Conservation (phyloP, 2,329 filamentous ascomycete species). For the Exserohilum turcica region DNA sequence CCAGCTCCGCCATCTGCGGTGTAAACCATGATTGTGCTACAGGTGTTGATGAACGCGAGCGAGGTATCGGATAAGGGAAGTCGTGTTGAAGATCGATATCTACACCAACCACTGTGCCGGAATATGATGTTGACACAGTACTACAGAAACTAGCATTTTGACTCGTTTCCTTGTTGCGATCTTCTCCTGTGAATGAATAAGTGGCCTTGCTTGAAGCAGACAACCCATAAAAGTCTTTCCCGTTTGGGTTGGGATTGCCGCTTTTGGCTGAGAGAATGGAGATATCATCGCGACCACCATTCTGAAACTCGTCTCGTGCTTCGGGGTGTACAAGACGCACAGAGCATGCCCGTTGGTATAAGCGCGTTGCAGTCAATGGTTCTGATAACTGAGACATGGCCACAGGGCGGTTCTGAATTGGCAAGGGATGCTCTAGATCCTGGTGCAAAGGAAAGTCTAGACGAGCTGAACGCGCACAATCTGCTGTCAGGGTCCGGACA, state of each 20-base stretch:
- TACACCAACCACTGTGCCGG: slow-evolving; percentile 42
- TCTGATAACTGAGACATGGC: slow-evolving; percentile 17
- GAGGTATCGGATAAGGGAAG: slow-evolving; percentile 12
- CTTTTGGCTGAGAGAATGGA: slow-evolving; percentile 20
- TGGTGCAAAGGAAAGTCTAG: slow-evolving; percentile 3
- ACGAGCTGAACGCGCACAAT: slow-evolving; percentile 13
- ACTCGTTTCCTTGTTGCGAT: slow-evolving; percentile 24
- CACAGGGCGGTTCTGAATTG: slow-evolving; percentile 6
- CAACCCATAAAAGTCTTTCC: slow-evolving; percentile 31
- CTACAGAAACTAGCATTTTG: slow-evolving; percentile 42
- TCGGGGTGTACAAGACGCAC: slow-evolving; percentile 24
- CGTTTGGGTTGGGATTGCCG: slow-evolving; percentile 27
- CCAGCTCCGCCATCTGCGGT: slow-evolving; percentile 28
- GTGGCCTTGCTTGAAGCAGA: slow-evolving; percentile 22
- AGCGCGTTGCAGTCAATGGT: slow-evolving; percentile 17
- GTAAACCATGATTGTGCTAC: slow-evolving; percentile 35
- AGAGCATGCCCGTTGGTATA: slow-evolving; percentile 21
- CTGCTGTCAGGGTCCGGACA: slow-evolving; percentile 11
- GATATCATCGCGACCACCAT: slow-evolving; percentile 16
- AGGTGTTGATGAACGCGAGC: slow-evolving; percentile 31
- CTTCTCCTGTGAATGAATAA: slow-evolving; percentile 25
- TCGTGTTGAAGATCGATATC: slow-evolving; percentile 42
- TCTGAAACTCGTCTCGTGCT: slow-evolving; percentile 28
- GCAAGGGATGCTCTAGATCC: slow-evolving; percentile 1
- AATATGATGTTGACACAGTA: slow-evolving; percentile 43